Base-by-base conservation (phyloP, 148 eudicot species). In the Chenopodium formosanum region DNA sequence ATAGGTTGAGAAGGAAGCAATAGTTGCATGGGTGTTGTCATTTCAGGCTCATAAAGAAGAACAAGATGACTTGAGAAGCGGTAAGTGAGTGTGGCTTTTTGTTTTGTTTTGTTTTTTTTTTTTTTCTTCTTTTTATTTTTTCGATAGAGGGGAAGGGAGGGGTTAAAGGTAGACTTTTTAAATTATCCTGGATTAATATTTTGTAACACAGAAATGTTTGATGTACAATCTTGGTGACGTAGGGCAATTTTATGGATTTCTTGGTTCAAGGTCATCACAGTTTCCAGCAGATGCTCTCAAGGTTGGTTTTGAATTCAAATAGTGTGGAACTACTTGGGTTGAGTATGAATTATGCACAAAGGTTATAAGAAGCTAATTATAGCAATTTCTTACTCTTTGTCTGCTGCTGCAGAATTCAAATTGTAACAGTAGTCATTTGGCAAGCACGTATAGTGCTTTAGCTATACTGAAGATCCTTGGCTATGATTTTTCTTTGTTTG, bases 371-470 rank as follows among this genome's bases (percentile, higher is more conserved):
- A 66, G 27, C 27, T 74, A 6, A 60, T 46, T 16, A 34, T 2
- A 27, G 83, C 47, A 52, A 60, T 79, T 22, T 69, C 29, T 76
- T 47, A 76, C 60, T 44, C 65, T 44, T 23, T 74, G 70, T 40
- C 67, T 29, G 32, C 65, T 66, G 63, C 81, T 86, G 84, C 86
- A 95, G 99, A 88, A 60, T 70, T 70, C 78, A 68, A 77, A 83
- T 50, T 87, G 86, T 67, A 95, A 93, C 78, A 83, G 87, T 48
- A 93, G 98, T 90, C 99, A 95, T 85, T 84, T 95, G 89, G 99
- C 99, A 47, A 95, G 99, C 82, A 95, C 99, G 5, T 95, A 95
- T 76, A 89, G 97, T 81, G 99, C 99, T 16, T 83, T 95, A 69
- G 90, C 95, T 60, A 95, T 94, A 88, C 78, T 95, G 74, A 95